A percentile compares a stretch with the other conserved stretches of the same genome.
These are phyloP conservation scores for Saprolegnia parasitica DNA, from an alignment of 352 stramenopile genomes.

Conservation along the genomic window DNA sequence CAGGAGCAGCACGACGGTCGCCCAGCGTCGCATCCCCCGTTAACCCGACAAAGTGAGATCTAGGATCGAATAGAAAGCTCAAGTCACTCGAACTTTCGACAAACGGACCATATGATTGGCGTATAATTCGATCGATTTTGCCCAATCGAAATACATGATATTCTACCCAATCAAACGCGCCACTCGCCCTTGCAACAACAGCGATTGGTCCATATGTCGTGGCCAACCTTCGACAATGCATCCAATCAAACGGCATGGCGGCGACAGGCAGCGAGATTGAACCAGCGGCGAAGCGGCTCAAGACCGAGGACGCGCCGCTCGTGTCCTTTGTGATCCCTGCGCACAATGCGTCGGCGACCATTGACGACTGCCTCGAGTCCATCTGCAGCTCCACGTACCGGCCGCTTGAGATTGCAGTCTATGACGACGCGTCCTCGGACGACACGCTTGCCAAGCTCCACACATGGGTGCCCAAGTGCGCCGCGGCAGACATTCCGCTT, in stretches of 20 bases:
- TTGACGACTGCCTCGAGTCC: slow-evolving; percentile 23
- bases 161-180: background rate
- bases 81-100: background rate
- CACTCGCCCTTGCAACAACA: background rate
- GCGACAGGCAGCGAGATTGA: background rate
- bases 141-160: background rate
- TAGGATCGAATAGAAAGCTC: background rate
- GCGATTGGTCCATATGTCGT: slow-evolving; percentile 16
- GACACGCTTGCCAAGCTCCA: slow-evolving; percentile 22
- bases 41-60: background rate
- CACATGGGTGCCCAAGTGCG: slow-evolving; percentile 23
- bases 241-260: slow-evolving; percentile 1
- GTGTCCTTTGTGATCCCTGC: slow-evolving; percentile 25
- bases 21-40: background rate
- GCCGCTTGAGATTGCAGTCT: slow-evolving; percentile 19
- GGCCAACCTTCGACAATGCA: background rate
- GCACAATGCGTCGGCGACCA: slow-evolving; percentile 21
- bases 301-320: slow-evolving; percentile 8
- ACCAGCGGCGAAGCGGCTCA: slow-evolving; percentile 23
- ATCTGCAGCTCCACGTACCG: slow-evolving; percentile 22
- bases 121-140: background rate
- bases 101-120: background rate
- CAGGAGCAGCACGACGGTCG: background rate
- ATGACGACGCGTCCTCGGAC: slow-evolving; percentile 22
- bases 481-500: background rate